Evolutionary conservation across 306 rosid genomes (phyloP), one percentile per base, ranked within the genome.

Genomic region (Ceratonia siliqua): DNA sequence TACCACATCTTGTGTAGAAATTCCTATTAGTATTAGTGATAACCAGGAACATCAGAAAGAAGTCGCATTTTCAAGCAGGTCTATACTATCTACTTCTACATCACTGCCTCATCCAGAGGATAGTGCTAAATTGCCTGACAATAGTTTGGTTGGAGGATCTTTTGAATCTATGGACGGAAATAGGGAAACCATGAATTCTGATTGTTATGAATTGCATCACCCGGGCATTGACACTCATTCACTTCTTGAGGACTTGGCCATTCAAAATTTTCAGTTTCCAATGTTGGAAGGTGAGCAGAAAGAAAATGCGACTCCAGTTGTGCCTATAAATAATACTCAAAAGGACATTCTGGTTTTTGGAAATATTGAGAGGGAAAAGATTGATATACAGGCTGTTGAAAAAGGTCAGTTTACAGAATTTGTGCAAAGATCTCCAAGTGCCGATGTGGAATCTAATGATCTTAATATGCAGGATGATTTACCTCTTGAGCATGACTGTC

Each of bases 361-460:
- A 68, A 74, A 72, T 43, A 76, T 43, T 10, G 50, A 22, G 43
- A 84, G 72, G 71, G 82, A 82, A 70, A 81, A 74, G 50, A 39
- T 53, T 77, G 86, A 70, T 73, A 52, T 46, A 32, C 74, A 28
- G 76, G 82, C 81, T 52, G 69, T 73, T 32, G 74, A 84, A 68
- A 89, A 58, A 56, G 62, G 76, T 78, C 81, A 62, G 55, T 65
- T 64, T 83, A 74, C 69, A 24, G 84, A 82, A 14, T 38, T 30
- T 14, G 81, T 62, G 57, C 76, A 71, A 55, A 68, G 50, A 63
- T 84, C 74, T 83, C 72, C 85, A 9, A 70, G 24, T 76, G 71
- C 79, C 57, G 80, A 76, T 72, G 28, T 79, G 83, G 81, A 79
- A 78, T 75, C 82, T 62, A 77, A 82, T 84, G 62, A 52, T 86